phyloP scores from a whole-genome alignment of 306 rosid genomes.

The Boehmeria nivea region DNA sequence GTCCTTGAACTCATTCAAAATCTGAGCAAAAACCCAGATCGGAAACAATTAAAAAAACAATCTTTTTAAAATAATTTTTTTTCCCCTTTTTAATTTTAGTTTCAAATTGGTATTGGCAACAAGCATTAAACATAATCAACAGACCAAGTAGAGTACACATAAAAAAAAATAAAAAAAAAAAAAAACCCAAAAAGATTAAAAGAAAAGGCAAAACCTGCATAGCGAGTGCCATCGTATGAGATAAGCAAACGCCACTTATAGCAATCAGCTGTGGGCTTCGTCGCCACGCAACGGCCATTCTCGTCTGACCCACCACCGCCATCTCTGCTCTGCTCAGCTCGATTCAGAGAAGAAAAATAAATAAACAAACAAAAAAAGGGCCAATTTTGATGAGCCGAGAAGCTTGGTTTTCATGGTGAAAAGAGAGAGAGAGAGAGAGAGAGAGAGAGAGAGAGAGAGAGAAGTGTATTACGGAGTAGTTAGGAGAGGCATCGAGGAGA shows the following conservation, averaged over 20 bases:
- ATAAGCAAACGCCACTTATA: conserved; percentile 79
- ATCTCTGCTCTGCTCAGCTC: conserved; percentile 30
- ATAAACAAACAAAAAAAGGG: neutral
- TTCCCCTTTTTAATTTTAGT: no score
- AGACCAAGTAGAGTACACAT: no score
- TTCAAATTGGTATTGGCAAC: neutral
- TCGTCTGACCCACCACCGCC: conserved; percentile 22
- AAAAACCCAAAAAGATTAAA: no score
- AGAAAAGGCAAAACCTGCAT: conserved; percentile 69
- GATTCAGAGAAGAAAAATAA: no score
- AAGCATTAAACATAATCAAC: no score
- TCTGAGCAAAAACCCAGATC: no score
- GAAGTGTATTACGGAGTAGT: conserved; percentile 34
- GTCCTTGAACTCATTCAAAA: no score
- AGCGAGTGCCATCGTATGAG: conserved; percentile 76
- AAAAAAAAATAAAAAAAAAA: neutral
- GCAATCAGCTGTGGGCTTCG: conserved; percentile 26
- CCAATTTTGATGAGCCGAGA: no score
- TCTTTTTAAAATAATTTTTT: no score
- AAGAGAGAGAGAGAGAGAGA: neutral
- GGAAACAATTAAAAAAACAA: no score
- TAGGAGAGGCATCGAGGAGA: conserved; percentile 21
- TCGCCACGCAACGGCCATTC: conserved; percentile 8
- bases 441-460: neutral
- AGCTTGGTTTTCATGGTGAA: no score